Conservation (phyloP, 179 eudicot genomes). For the Amaranthus tricolor region DNA sequence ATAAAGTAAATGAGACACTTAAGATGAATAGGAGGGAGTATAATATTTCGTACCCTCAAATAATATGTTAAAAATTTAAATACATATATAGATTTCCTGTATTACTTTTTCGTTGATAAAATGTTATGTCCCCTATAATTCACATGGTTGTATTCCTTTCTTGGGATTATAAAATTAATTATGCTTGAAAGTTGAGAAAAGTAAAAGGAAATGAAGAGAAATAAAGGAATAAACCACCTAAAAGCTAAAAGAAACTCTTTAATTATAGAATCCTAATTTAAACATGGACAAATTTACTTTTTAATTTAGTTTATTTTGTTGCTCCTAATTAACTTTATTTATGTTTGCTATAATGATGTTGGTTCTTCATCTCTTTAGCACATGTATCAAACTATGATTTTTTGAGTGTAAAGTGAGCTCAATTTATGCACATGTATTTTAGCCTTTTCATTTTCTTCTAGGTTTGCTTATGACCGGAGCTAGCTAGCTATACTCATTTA, state of each 20-base stretch:
- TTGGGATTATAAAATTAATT: constrained; percentile 23
- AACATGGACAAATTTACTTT: constrained; percentile 20
- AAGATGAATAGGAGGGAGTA: too few species aligned
- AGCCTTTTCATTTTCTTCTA: constrained; percentile 12
- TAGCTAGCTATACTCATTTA: not conserved
- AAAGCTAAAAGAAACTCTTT: constrained; percentile 1
- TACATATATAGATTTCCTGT: not conserved
- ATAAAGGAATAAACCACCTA: constrained; percentile 25
- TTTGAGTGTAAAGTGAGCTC: constrained; percentile 26
- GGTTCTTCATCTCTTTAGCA: constrained; percentile 16
- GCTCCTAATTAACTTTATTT: not conserved
- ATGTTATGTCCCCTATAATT: not conserved
- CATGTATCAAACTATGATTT: constrained; percentile 16
- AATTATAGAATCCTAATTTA: constrained; percentile 22
- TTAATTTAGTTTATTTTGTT: constrained; percentile 12
- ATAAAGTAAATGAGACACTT: too few species aligned
- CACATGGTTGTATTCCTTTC: constrained; percentile 41
- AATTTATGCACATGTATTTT: constrained; percentile 23
- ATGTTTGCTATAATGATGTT: constrained; percentile 5
- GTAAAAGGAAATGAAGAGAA: not conserved
- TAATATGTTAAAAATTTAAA: too few species aligned
- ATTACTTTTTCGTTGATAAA: not conserved
- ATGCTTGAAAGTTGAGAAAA: constrained; percentile 19
- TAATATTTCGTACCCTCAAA: too few species aligned
- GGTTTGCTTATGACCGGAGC: constrained; percentile 10